Percentiles rank a stretch among this genome's conserved stretches.
These are phyloP conservation scores for Suillus clintonianus DNA, from an alignment of 768 basidiomycete species.

Conservation along the genomic window DNA sequence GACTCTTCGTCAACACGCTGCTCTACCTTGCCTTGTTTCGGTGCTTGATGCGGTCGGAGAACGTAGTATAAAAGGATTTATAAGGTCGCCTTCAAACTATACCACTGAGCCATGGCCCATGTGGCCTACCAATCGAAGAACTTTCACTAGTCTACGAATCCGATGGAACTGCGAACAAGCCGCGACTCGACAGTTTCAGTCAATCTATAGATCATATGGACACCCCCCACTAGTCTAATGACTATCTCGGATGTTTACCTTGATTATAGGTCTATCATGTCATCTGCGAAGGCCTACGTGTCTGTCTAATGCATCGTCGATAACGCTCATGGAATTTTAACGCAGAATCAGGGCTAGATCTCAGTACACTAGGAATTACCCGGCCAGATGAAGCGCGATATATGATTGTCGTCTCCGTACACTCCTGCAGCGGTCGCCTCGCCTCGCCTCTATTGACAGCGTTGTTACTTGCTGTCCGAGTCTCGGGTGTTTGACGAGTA, in stretches of 20 bases:
- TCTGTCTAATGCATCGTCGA: not conserved
- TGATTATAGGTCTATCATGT: not conserved
- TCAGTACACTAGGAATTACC: no score
- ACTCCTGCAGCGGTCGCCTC: no score
- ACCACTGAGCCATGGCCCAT: not conserved
- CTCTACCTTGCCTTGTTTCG: not conserved
- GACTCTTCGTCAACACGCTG: no score
- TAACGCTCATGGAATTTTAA: not conserved
- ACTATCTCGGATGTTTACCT: not conserved
- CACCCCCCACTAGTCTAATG: not conserved
- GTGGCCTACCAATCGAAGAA: not conserved
- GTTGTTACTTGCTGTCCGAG: no score
- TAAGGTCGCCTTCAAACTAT: not conserved
- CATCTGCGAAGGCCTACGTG: no score
- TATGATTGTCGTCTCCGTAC: no score
- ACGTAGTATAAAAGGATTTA: not conserved
- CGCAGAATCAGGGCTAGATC: no score
- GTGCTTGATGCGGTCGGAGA: not conserved
- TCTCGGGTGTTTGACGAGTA: not conserved
- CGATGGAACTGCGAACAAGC: not conserved
- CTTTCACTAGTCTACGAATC: not conserved
- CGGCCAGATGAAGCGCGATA: no score
- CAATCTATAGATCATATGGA: not conserved
- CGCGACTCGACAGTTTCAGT: not conserved
- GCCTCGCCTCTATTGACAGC: no score